These are phyloP conservation scores for Tolypocladium endophyticum DNA, from an alignment of 2,329 filamentous ascomycete genomes.

Conservation along the genomic window DNA sequence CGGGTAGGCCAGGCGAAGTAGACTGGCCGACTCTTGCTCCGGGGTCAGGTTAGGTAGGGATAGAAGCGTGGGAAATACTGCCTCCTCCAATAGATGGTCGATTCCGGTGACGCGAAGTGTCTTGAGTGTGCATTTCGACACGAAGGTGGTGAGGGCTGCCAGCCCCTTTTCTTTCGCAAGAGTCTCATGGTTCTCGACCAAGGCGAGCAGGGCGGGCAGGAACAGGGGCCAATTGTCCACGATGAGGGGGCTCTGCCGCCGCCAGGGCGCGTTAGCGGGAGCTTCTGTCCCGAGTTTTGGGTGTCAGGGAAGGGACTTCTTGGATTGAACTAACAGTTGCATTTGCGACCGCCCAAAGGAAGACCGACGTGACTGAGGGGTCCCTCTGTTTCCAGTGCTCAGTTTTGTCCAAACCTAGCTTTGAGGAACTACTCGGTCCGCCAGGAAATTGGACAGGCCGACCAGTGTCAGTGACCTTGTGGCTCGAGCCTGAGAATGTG, in stretches of 20 bases:
- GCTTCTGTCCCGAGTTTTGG: neutral
- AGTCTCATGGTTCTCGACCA: slow-evolving; percentile 53
- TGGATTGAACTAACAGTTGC: slow-evolving; percentile 2
- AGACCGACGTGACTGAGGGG: neutral
- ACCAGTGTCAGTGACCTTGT: slow-evolving; percentile 23
- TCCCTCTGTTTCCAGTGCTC: neutral
- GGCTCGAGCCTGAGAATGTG: slow-evolving; percentile 48
- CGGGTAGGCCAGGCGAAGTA: slow-evolving; percentile 57
- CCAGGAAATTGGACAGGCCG: slow-evolving; percentile 15
- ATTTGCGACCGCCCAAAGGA: slow-evolving; percentile 5
- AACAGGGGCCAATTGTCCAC: slow-evolving; percentile 53
- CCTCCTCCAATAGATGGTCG: slow-evolving; percentile 56
- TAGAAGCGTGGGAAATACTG: slow-evolving; percentile 60
- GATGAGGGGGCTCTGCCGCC: slow-evolving; percentile 2
- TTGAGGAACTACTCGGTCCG: neutral
- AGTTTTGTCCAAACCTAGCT: neutral
- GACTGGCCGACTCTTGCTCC: slow-evolving; percentile 52
- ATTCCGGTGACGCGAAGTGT: slow-evolving; percentile 55
- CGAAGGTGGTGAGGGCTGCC: slow-evolving; percentile 39
- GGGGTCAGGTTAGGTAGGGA: slow-evolving; percentile 70
- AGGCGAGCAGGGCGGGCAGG: slow-evolving; percentile 57
- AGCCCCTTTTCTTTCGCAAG: slow-evolving; percentile 46
- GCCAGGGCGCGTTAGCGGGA: neutral
- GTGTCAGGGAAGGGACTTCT: neutral
- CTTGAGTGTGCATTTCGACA: slow-evolving; percentile 39